Conservation (phyloP, 192 early-diverging fungal genomes). For the Lobosporangium transversale region DNA sequence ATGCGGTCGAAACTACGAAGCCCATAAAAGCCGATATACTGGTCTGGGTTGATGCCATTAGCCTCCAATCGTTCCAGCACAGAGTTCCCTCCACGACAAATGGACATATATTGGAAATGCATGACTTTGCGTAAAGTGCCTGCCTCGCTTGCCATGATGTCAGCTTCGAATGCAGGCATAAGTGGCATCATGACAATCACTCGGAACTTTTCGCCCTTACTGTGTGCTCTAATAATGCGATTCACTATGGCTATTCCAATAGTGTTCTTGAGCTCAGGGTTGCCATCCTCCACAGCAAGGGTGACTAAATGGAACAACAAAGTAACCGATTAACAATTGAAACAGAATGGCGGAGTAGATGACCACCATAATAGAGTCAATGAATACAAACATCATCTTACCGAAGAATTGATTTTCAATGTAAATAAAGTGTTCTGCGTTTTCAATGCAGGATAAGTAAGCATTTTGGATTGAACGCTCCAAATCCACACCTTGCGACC, state of each 20-base stretch:
- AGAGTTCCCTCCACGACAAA: slow-evolving; percentile 80
- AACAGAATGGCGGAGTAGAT: not conserved
- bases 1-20: slow-evolving; percentile 85
- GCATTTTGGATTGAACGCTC: slow-evolving; percentile 85
- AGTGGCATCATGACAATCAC: slow-evolving; percentile 88
- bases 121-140: slow-evolving; percentile 77
- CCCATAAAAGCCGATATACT: slow-evolving; percentile 83
- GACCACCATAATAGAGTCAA: no score
- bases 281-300: slow-evolving; percentile 49
- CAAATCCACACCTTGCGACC: slow-evolving; percentile 73
- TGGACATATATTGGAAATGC: slow-evolving; percentile 85
- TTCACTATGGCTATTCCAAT: slow-evolving; percentile 84
- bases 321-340: no score
- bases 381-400: no score
- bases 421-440: slow-evolving; percentile 91
- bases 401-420: slow-evolving; percentile 96
- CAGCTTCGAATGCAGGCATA: slow-evolving; percentile 89
- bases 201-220: slow-evolving; percentile 73
- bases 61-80: slow-evolving; percentile 66
- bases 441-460: slow-evolving; percentile 78
- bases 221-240: slow-evolving; percentile 79
- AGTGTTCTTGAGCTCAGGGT: slow-evolving; percentile 79
- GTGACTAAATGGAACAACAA: no score
- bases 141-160: slow-evolving; percentile 78
- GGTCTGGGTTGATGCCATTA: slow-evolving; percentile 65